These are phyloP conservation scores for Phaffomyces antillensis DNA, from an alignment of 805 yeast species.

Conservation along the genomic window DNA sequence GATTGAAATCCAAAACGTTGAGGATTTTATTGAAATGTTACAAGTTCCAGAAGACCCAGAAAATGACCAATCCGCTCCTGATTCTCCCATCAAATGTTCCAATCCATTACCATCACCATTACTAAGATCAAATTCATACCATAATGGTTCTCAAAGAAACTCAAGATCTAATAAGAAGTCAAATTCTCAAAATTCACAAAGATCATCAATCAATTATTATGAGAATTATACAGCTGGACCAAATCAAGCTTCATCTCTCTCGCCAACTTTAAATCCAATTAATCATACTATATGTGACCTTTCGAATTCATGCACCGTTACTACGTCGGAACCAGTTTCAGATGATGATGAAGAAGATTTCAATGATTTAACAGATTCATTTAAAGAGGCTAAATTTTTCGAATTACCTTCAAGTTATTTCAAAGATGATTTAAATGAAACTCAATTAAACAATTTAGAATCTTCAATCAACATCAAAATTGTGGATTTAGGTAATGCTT, in stretches of 20 bases:
- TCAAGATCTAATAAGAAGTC: conserved; percentile 1
- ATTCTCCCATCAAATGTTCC: conserved; percentile 28
- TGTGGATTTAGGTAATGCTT: conserved; percentile 67
- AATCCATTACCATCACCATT: conserved; percentile 41
- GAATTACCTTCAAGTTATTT: conserved; percentile 3
- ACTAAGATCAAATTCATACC: conserved; percentile 17
- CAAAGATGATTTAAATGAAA: conserved; percentile 1
- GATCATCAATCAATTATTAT: conserved; percentile 14
- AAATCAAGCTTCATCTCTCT: conserved; percentile 1
- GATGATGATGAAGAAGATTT: conserved; percentile 7
- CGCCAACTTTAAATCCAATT: conserved; percentile 9
- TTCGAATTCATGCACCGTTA: conserved; percentile 1
- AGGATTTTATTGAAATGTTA: conserved; percentile 32
- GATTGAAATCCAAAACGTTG: conserved; percentile 48
- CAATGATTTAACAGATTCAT: neutral
- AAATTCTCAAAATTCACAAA: conserved; percentile 2
- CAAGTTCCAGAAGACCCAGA: conserved; percentile 13
- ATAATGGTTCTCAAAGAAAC: neutral
- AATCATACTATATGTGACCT: conserved; percentile 2
- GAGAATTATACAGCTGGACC: conserved; percentile 6
- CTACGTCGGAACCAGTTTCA: conserved; percentile 12
- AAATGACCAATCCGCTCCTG: neutral
- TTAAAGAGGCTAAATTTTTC: neutral
- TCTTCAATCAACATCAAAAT: conserved; percentile 35
- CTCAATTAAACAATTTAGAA: conserved; percentile 8